A percentile compares a stretch with the other conserved stretches of the same genome.
These are phyloP conservation scores for Pisolithus microcarpus DNA, from an alignment of 768 basidiomycete species.

Conservation along the genomic window DNA sequence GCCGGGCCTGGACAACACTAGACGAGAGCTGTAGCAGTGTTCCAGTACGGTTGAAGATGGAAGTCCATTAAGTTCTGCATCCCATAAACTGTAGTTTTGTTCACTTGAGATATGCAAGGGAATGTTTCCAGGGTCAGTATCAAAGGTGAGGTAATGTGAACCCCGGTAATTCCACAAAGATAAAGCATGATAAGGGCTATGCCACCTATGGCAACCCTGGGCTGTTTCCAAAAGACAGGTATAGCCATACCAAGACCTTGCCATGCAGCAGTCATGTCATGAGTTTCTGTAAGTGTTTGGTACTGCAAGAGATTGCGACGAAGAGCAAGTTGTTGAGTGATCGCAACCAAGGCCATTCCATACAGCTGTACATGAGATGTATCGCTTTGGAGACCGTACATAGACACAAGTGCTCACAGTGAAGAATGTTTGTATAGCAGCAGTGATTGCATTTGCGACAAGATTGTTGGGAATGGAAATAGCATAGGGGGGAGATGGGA, in stretches of 20 bases:
- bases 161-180: slow-evolving; percentile 1
- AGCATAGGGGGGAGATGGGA: too few relatives aligned
- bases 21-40: neutral
- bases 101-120: neutral
- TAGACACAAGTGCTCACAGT: neutral
- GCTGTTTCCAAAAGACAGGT: neutral
- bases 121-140: slow-evolving; percentile 2
- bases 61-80: neutral
- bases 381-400: neutral
- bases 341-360: slow-evolving; percentile 4
- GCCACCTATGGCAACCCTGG: neutral
- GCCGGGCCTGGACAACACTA: too few relatives aligned
- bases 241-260: slow-evolving; percentile 13
- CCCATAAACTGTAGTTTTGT: neutral
- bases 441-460: neutral
- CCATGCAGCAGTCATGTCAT: slow-evolving; percentile 12
- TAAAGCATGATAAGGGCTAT: slow-evolving; percentile 1
- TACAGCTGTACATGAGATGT: slow-evolving; percentile 3
- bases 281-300: slow-evolving; percentile 11
- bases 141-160: slow-evolving; percentile 7
- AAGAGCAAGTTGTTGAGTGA: slow-evolving; percentile 11
- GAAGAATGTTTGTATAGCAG: neutral
- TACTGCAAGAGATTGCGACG: slow-evolving; percentile 1
- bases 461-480: neutral
- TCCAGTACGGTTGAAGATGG: neutral